Conservation (phyloP, 371 early-diverging fungal species). For the Saksenaea vasiformis region DNA sequence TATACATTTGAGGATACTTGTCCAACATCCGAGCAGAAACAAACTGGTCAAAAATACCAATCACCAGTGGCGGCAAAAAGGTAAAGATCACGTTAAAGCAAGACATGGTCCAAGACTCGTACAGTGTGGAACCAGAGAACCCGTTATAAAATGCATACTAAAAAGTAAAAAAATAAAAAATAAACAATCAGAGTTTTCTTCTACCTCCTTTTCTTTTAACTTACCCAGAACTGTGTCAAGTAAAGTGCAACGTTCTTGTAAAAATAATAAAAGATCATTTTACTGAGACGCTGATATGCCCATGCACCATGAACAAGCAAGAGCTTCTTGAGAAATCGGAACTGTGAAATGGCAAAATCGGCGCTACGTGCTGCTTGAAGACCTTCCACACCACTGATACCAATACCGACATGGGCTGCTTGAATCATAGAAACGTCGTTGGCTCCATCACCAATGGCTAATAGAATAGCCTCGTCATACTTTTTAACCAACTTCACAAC, state of each 20-base stretch:
- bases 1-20: conserved; percentile 96
- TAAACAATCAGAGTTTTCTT: not conserved
- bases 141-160: conserved; percentile 87
- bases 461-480: conserved; percentile 70
- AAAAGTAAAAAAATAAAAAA: conserved; percentile 9
- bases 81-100: conserved; percentile 92
- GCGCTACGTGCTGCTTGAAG: conserved; percentile 95
- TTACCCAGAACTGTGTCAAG: conserved; percentile 96
- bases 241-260: conserved; percentile 97
- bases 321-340: conserved; percentile 86
- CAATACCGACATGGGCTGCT: conserved; percentile 96
- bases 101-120: conserved; percentile 94
- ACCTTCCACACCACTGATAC: conserved; percentile 97
- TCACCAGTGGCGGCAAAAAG: conserved; percentile 83
- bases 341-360: conserved; percentile 96
- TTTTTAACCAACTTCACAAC: conserved; percentile 91
- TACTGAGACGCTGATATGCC: conserved; percentile 89
- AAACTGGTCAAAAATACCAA: conserved; percentile 95
- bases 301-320: conserved; percentile 94
- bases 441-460: conserved; percentile 98
- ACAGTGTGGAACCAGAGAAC: conserved; percentile 90
- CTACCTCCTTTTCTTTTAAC: conserved; percentile 16
- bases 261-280: conserved; percentile 89
- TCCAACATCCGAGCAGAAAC: conserved; percentile 91
- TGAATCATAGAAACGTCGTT: conserved; percentile 99